Evolutionary conservation across 1,284 basidiomycete species (phyloP), one percentile per base, ranked within the genome.

Genomic region (Ceratobasidium sp.): DNA sequence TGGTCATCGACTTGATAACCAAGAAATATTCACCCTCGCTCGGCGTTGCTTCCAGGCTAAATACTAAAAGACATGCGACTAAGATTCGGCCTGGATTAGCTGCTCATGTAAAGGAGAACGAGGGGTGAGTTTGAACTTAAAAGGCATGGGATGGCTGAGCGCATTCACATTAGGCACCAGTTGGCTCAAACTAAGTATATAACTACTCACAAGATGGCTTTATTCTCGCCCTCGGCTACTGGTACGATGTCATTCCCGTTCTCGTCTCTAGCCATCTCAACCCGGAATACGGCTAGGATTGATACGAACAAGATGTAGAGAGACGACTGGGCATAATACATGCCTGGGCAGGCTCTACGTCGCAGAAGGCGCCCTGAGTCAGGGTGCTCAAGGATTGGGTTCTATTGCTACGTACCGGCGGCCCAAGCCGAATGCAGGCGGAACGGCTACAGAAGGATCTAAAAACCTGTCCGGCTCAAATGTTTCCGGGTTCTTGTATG

Each of bases 401-500:
- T 11, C n/a, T 22, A n/a, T 7, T 22, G 13, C 5, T n/a, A 52
- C 51, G 6, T 22, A 68, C 66, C 49, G 46, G 11, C 49, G 46
- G 5, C 66, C 66, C n/a, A 51, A 68, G 3, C 66, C 66, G 54
- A 68, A 68, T 8, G 32, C 17, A 19, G 66, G 66, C 7, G 49
- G 6, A 0, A 6, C 2, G 17, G 66, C 15, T 2, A 68, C 76
- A 79, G 76, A 52, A 74, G 71, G 34, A 71, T 75, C 2, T 3
- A 83, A 29, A 76, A 87, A 89, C 37, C 88, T 81, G 37, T 85
- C 83, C 4, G 88, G 88, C 19, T 82, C 79, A 79, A 88, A 89
- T 1, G 77, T 77, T 62, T 83, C 82, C 22, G 87, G 88, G n/a
- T 86, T 80, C 9, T 85, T 83, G 79, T 87, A 89, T 3, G 83